These are phyloP conservation scores for Xylariaceae sp. DNA, from an alignment of 2,329 filamentous ascomycete genomes.

Conservation along the genomic window DNA sequence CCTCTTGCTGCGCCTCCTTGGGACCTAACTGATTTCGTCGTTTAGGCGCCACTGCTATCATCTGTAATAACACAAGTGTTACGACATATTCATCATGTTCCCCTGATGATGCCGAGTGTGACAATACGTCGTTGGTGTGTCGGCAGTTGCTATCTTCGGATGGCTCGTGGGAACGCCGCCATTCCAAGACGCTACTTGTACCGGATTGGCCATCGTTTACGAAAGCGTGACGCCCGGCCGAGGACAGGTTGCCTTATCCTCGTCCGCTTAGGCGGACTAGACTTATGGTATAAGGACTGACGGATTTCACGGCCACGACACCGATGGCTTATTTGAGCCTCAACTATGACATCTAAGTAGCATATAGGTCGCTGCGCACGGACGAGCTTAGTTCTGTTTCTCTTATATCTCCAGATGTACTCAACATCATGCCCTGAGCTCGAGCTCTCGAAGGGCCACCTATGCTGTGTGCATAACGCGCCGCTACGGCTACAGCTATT, in stretches of 20 bases:
- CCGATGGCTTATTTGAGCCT: neutral
- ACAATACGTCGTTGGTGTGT: neutral
- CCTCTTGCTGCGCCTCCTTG: constrained; percentile 20
- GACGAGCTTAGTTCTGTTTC: constrained; percentile 7
- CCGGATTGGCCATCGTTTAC: neutral
- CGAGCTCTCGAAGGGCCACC: constrained; percentile 3
- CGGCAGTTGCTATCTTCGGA: neutral
- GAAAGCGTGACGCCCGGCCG: neutral
- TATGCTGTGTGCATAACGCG: constrained; percentile 5
- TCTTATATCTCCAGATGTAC: constrained; percentile 21
- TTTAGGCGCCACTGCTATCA: neutral
- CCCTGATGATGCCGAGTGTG: too few relatives aligned
- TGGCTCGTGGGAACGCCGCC: neutral
- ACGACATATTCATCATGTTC: neutral
- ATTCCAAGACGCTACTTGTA: neutral
- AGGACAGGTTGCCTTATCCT: neutral
- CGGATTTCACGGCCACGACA: neutral
- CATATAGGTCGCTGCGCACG: constrained; percentile 3
- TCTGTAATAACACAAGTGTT: constrained; percentile 7
- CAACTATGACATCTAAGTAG: neutral
- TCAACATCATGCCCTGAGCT: constrained; percentile 14
- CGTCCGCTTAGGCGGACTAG: neutral
- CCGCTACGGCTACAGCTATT: constrained; percentile 3
- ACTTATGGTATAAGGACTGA: neutral
- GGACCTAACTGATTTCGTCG: constrained; percentile 6